Evolutionary conservation across 2,329 filamentous ascomycete species (phyloP).

Genomic region (Leptographium radiaticola): DNA sequence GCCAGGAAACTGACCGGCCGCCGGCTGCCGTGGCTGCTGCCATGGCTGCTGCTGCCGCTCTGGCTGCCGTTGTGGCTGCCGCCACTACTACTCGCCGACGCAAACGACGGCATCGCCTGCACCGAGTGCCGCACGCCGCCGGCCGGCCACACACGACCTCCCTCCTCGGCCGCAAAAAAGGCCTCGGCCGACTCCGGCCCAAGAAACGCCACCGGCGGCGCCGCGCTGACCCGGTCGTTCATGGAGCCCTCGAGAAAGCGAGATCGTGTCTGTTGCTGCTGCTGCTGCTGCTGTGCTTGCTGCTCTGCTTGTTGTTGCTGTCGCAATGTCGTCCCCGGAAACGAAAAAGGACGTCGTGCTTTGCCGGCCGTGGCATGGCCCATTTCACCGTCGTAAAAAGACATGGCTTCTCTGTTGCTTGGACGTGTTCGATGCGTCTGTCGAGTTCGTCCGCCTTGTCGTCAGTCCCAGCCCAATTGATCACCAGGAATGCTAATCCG

Average conservation of each 20-base stretch:
- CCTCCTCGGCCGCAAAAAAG: too few relatives aligned
- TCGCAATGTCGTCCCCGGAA: background rate
- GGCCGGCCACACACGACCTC: background rate
- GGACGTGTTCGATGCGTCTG: too few relatives aligned
- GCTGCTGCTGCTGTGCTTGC: background rate
- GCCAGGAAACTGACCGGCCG: constrained; percentile 16
- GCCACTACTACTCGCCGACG: background rate
- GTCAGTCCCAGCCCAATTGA: too few relatives aligned
- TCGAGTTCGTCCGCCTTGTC: too few relatives aligned
- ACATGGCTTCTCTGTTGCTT: too few relatives aligned
- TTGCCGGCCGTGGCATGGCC: background rate
- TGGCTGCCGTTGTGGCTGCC: too few relatives aligned
- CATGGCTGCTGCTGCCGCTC: constrained; percentile 5
- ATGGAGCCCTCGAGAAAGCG: constrained; percentile 72
- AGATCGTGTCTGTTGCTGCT: constrained; percentile 18
- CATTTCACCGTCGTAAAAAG: background rate
- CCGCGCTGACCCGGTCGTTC: constrained; percentile 64
- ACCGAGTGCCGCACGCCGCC: constrained; percentile 8
- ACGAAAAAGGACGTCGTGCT: constrained; percentile 4
- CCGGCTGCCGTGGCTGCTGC: background rate
- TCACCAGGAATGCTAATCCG: too few relatives aligned
- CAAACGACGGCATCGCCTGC: constrained; percentile 5
- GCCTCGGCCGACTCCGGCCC: constrained; percentile 5
- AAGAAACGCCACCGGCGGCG: constrained; percentile 56
- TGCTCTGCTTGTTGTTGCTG: background rate